Evolutionary conservation across 768 basidiomycete species (phyloP).

Genomic region (Guyanaporus albipodus): DNA sequence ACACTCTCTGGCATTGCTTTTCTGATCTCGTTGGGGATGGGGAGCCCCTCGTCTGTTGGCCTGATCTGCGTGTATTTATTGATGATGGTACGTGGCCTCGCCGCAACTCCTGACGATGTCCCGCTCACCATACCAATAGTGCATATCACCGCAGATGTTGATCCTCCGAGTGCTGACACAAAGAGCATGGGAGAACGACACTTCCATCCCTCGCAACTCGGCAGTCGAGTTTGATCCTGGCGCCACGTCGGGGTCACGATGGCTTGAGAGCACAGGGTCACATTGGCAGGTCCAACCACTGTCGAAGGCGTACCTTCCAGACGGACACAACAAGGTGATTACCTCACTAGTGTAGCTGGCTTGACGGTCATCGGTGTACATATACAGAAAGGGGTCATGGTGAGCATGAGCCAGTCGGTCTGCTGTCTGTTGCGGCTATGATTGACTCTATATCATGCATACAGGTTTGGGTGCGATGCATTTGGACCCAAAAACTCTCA

Average conservation of each 20-base stretch:
- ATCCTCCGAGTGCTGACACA: slow-evolving; percentile 22
- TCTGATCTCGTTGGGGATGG: slow-evolving; percentile 16
- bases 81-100: slow-evolving; percentile 17
- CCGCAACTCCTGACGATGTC: background rate
- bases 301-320: background rate
- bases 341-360: background rate
- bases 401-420: too few relatives aligned
- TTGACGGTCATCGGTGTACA: background rate
- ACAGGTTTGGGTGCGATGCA: too few relatives aligned
- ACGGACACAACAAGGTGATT: background rate
- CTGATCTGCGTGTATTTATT: slow-evolving; percentile 15
- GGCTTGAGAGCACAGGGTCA: background rate
- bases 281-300: too few relatives aligned
- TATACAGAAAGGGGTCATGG: too few relatives aligned
- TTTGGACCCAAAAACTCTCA: too few relatives aligned
- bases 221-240: slow-evolving; percentile 9
- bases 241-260: background rate
- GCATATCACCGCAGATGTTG: slow-evolving; percentile 26
- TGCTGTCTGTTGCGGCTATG: background rate
- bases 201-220: background rate
- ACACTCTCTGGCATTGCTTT: slow-evolving; percentile 24
- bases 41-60: slow-evolving; percentile 7
- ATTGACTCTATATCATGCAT: background rate
- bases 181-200: slow-evolving; percentile 11
- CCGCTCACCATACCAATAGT: too few relatives aligned